A percentile compares a stretch with the other conserved stretches of the same genome.
These are phyloP conservation scores for Arctostaphylos glauca DNA, from an alignment of 148 eudicot species.

Conservation along the genomic window DNA sequence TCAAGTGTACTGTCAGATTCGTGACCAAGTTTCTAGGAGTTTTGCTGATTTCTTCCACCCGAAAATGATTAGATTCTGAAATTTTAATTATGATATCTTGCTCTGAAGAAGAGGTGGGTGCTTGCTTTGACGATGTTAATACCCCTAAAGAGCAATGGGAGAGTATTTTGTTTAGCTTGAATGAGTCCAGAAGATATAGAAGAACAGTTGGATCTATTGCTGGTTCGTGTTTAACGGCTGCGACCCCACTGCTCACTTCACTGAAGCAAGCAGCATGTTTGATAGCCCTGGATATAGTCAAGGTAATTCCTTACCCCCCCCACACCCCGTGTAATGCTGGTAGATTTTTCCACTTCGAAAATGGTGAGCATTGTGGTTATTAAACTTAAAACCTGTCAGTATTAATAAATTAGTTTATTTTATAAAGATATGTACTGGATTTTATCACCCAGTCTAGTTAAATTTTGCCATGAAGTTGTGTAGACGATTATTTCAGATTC, in stretches of 20 bases:
- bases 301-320: conserved; percentile 36
- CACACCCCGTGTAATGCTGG: too few relatives aligned
- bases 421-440: neutral
- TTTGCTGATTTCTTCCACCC: neutral
- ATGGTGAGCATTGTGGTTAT: neutral
- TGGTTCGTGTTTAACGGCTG: conserved; percentile 71
- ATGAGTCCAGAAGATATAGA: conserved; percentile 75
- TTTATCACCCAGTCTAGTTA: neutral
- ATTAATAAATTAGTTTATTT: neutral
- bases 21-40: neutral
- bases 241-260: conserved; percentile 72
- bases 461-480: neutral
- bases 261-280: conserved; percentile 57
- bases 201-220: conserved; percentile 81
- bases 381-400: neutral
- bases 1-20: neutral
- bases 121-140: conserved; percentile 18
- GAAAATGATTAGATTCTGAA: neutral
- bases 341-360: neutral
- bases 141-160: conserved; percentile 66
- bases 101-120: conserved; percentile 29
- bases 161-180: conserved; percentile 51
- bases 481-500: neutral
- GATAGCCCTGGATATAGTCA: conserved; percentile 64
- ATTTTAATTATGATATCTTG: conserved; percentile 12